phyloP scores from a whole-genome alignment of 306 rosid genomes.

The Glycyrrhiza uralensis region DNA sequence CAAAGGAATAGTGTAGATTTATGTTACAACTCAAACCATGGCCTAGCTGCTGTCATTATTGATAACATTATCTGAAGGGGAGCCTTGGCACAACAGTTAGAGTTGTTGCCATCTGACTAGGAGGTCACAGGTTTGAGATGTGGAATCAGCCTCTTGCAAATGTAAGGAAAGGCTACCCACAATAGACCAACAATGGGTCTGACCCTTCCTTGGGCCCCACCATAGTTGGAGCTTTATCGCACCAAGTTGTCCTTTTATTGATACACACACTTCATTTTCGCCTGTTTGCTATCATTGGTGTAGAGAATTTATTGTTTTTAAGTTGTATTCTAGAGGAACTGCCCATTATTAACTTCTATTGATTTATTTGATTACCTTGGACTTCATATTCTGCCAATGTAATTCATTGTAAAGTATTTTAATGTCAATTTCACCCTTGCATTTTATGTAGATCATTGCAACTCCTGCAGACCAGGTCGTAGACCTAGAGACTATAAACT shows the following conservation, averaged over 20 bases:
- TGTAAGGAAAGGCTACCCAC: neutral
- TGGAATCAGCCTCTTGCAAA: neutral
- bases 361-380: conserved; percentile 15
- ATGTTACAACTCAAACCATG: neutral
- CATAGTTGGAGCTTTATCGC: neutral
- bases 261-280: neutral
- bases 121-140: neutral
- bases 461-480: conserved; percentile 26
- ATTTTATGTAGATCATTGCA: conserved; percentile 34
- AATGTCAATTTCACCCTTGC: conserved; percentile 1
- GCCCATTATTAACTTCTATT: neutral
- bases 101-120: no score
- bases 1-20: neutral
- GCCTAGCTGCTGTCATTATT: neutral
- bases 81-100: neutral
- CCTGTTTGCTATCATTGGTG: neutral
- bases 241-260: neutral
- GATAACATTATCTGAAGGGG: neutral
- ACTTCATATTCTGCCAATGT: neutral
- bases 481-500: conserved; percentile 41
- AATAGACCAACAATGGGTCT: neutral
- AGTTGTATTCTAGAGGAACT: conserved; percentile 1
- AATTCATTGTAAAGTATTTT: neutral
- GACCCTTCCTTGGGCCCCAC: neutral
- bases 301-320: neutral